phyloP scores from a whole-genome alignment of 2,329 filamentous ascomycete genomes.

The Clarireedia sp. region DNA sequence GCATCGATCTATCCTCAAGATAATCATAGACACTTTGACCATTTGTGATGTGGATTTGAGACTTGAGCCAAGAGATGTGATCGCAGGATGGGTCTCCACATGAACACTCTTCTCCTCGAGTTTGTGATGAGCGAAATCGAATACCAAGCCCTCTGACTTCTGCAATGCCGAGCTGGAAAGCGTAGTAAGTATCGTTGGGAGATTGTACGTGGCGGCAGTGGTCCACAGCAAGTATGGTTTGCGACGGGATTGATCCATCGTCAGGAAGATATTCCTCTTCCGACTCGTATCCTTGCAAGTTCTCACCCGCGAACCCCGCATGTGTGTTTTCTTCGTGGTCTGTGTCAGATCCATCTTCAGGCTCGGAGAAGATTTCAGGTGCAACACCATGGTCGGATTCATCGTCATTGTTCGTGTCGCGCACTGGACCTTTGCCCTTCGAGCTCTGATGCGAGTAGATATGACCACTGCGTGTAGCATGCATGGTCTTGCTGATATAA shows the following conservation, averaged over 20 bases:
- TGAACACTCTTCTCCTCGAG: constrained; percentile 16
- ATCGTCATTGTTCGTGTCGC: constrained; percentile 7
- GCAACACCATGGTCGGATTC: constrained; percentile 8
- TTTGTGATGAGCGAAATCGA: constrained; percentile 17
- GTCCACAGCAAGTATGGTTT: constrained; percentile 22
- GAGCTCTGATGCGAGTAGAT: constrained; percentile 4
- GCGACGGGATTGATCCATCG: constrained; percentile 8
- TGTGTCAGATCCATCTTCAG: constrained; percentile 1
- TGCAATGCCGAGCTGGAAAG: constrained; percentile 26
- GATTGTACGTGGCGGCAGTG: constrained; percentile 8
- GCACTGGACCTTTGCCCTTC: constrained; percentile 19
- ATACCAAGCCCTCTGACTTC: constrained; percentile 21
- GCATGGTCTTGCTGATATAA: constrained; percentile 24
- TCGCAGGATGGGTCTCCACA: constrained; percentile 17
- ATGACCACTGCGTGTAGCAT: constrained; percentile 17
- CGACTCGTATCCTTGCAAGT: constrained; percentile 1
- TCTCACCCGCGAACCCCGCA: not conserved
- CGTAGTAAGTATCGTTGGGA: constrained; percentile 13
- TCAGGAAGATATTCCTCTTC: not conserved
- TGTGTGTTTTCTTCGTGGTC: not conserved
- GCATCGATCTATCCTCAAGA: constrained; percentile 19
- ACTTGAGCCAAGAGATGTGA: constrained; percentile 13
- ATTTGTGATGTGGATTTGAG: not conserved
- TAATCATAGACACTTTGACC: constrained; percentile 17
- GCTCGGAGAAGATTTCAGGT: not conserved